Base-by-base conservation (phyloP, 78 protist species). In the Dictyostelium citrinum region DNA sequence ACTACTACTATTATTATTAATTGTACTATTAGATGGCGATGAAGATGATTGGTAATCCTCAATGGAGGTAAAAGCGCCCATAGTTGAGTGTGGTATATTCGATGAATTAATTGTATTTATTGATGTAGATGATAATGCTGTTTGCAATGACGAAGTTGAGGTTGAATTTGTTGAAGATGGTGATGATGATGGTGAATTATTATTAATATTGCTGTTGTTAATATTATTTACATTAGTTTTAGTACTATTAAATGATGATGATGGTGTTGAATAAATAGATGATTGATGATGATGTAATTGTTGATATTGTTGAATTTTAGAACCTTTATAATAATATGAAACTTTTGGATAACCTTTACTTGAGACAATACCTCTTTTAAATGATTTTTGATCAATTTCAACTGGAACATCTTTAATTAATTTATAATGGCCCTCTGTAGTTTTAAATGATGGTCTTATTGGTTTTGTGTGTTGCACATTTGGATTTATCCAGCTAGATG, bases 391-490 rank as follows among this genome's bases (percentile, higher is more conserved):
- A 70, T 70, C 77, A 12, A 70, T 29, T 70, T 33, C 45, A 33
- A 70, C 37, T 3, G 46, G 39, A 12, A 33, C 77, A 70, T 84
- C 91, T 41, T 74, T 84, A 20, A 84, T 84, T 12, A 84, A 35
- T 29, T 55, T 76, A 64, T 88, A 88, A 51, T 41, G 43, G n/a
- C 93, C 93, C 16, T 88, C 93, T 2, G 46, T 27, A 29, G 93
- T 67, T 24, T 78, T 78, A 33, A 78, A 88, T 27, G 72, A 88
- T 22, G 93, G 93, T 88, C 81, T 88, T 60, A 88, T 78, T 10
- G 93, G 81, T 79, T 85, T 84, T 3, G 74, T 33, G 35, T 74
- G 39, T 29, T 70, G 43, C 17, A 16, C 39, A 70, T 70, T 35
- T 51, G 35, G 74, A 55, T 64, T 64, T 11, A 64, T 64, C 72